Percentiles rank a stretch among this genome's conserved stretches.
These are phyloP conservation scores for Hypoxylon sp. DNA, from an alignment of 2,329 filamentous ascomycete genomes.

Conservation along the genomic window DNA sequence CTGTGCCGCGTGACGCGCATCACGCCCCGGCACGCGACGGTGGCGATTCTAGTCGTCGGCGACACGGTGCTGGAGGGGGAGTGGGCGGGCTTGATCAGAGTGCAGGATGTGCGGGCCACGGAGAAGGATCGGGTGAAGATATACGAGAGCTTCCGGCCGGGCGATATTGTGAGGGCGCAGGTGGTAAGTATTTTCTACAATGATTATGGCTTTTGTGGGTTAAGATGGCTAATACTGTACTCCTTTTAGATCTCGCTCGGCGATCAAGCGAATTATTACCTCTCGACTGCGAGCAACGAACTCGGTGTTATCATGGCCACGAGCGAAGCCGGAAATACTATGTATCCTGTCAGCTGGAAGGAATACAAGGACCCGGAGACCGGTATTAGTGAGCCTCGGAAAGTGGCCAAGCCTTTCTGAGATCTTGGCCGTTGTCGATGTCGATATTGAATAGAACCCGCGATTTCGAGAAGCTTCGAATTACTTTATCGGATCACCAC, in stretches of 20 bases:
- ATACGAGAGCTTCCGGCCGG: slow-evolving; percentile 89
- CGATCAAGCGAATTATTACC: slow-evolving; percentile 94
- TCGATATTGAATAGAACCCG: not conserved
- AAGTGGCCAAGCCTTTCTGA: slow-evolving; percentile 94
- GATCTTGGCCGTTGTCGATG: not conserved
- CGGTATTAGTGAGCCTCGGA: slow-evolving; percentile 81
- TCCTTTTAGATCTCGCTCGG: slow-evolving; percentile 80
- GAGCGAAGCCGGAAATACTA: slow-evolving; percentile 87
- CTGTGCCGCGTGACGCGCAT: slow-evolving; percentile 89
- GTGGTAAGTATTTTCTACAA: slow-evolving; percentile 76
- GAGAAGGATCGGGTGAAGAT: slow-evolving; percentile 97
- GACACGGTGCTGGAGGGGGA: slow-evolving; percentile 79
- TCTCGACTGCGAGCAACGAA: slow-evolving; percentile 92
- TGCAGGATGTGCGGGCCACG: slow-evolving; percentile 92
- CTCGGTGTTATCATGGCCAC: slow-evolving; percentile 93
- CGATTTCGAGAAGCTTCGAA: not conserved
- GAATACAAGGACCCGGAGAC: slow-evolving; percentile 90
- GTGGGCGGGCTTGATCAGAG: slow-evolving; percentile 86
- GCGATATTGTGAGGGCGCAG: slow-evolving; percentile 88
- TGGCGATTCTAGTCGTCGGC: slow-evolving; percentile 87
- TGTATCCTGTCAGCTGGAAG: slow-evolving; percentile 95
- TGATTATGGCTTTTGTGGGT: too few relatives aligned
- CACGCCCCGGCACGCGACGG: slow-evolving; percentile 84
- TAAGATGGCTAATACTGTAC: slow-evolving; percentile 5
- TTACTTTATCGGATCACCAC: not conserved